Evolutionary conservation across 805 yeast genomes (phyloP), one percentile per base, ranked within the genome.

Genomic region (Ogataea paraovalis): DNA sequence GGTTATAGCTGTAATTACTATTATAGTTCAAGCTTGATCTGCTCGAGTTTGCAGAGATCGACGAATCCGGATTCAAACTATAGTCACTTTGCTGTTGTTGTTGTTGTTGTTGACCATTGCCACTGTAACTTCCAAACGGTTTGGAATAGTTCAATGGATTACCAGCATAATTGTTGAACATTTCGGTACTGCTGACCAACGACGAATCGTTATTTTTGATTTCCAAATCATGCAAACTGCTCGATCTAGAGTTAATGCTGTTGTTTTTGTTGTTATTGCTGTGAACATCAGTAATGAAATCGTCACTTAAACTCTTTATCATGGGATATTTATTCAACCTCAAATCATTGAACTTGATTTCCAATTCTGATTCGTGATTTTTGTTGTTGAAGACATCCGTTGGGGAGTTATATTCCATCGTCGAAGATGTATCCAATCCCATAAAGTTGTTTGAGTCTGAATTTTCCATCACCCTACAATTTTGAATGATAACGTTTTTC

Each of bases 401-500:
- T 30, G 34, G 34, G 34, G 34, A 30, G 12, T 30, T 30, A 14
- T 30, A 30, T 14, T 30, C 34, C 16, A 30, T 30, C 9, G 39
- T 20, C 9, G 39, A 36, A 8, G 22, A n/a, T 6, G 7, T 4
- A 18, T 36, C 39, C 22, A 36, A 18, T 4, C 7, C 20, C 22
- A 20, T 16, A 6, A 36, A 36, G 16, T 14, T 30, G 16, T 30
- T 30, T 4, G 34, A 30, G 5, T 19, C 47, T 55, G 66, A 43
- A 18, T 34, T 34, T 16, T 62, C 65, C 62, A 61, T 61, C 23
- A 62, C 62, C 47, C 65, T 54, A 45, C 66, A 61, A 39, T 60
- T 57, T 39, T 59, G 58, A 19, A 61, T 59, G 4, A 54, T 41
- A 19, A 62, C 59, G 44, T 61, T 61, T 20, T 61, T 51, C 21